Percentiles rank a stretch among this genome's conserved stretches.
Conservation (phyloP, 176 grass and related monocot genomes). For the Musa beccarii region DNA sequence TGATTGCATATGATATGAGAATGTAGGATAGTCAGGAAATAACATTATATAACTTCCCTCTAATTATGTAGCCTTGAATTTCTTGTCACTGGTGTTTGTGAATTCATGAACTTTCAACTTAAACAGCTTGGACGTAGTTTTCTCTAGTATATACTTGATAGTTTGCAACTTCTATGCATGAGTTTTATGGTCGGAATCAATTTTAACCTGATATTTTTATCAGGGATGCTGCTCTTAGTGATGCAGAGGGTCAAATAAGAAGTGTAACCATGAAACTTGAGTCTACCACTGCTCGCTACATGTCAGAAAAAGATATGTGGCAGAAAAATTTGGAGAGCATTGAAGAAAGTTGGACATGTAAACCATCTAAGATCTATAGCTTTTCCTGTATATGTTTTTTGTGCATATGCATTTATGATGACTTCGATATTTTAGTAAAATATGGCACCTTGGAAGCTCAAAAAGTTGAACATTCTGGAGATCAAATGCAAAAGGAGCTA, state of each 20-base stretch:
- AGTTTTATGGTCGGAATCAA: not conserved
- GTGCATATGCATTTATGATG: not conserved
- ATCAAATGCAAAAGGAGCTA: slow-evolving; percentile 71
- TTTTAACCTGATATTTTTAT: slow-evolving; percentile 8
- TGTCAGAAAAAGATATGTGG: slow-evolving; percentile 81
- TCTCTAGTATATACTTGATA: not conserved
- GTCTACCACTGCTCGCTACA: slow-evolving; percentile 48
- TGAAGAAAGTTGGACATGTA: slow-evolving; percentile 95
- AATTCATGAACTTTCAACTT: not conserved
- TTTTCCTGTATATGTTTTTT: slow-evolving; percentile 3
- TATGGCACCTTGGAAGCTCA: slow-evolving; percentile 56
- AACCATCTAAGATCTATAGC: slow-evolving; percentile 19
- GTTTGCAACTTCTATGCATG: not conserved
- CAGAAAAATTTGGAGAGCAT: slow-evolving; percentile 59
- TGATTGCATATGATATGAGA: too few relatives aligned
- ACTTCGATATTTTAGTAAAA: slow-evolving; percentile 59
- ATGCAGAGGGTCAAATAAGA: slow-evolving; percentile 60
- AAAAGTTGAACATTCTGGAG: slow-evolving; percentile 51
- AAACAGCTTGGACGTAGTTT: not conserved
- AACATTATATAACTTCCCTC: too few relatives aligned
- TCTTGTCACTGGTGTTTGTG: too few relatives aligned
- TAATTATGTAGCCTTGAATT: too few relatives aligned
- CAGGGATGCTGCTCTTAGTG: slow-evolving; percentile 74
- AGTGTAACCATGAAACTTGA: slow-evolving; percentile 58
- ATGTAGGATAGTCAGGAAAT: too few relatives aligned